Conservation (phyloP, 306 rosid species). For the Amphicarpaea edgeworthii region DNA sequence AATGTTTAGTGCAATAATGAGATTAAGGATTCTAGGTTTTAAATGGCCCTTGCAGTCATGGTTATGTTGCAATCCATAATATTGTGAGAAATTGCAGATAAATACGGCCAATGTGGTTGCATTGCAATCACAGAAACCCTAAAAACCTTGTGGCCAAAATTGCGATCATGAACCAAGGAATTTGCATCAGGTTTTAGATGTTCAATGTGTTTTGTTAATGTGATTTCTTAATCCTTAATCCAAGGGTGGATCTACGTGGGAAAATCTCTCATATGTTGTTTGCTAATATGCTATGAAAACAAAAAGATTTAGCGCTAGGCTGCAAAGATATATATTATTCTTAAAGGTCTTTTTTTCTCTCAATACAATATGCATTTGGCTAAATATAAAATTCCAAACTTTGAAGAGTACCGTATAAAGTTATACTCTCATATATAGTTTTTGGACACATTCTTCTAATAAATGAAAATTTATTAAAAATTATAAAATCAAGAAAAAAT, state of each 20-base stretch:
- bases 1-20: neutral
- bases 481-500: no score
- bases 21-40: slow-evolving; percentile 10
- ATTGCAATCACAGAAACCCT: neutral
- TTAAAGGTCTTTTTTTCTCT: neutral
- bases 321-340: neutral
- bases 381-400: neutral
- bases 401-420: no score
- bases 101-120: neutral
- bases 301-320: slow-evolving; percentile 1
- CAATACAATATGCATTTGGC: neutral
- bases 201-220: neutral
- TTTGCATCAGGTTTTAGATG: neutral
- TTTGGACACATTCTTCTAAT: no score
- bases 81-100: neutral
- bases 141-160: neutral
- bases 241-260: neutral
- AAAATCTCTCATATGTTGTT: neutral
- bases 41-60: neutral
- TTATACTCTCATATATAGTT: no score
- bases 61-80: neutral
- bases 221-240: neutral
- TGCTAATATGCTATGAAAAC: neutral
- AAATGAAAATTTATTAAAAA: no score
- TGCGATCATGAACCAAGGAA: neutral